Evolutionary conservation across 1,284 basidiomycete species (phyloP), one percentile per base, ranked within the genome.

Genomic region (Puccinia novopanici): DNA sequence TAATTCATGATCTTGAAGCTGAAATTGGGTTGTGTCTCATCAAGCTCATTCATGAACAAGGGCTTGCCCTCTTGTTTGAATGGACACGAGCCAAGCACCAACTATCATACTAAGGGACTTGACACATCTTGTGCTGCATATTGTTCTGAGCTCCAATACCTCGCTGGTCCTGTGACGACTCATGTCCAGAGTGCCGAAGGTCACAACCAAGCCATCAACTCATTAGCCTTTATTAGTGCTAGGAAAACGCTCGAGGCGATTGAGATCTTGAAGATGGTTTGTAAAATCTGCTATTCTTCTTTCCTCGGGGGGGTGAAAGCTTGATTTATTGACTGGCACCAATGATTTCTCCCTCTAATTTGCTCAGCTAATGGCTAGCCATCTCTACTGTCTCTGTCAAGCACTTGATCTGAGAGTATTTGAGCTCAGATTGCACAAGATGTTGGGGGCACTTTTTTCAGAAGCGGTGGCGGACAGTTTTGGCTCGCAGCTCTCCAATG

Each of bases 151-250:
- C 88, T 95, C 37, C 92, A 92, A 34, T 91, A 89, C 85, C 89
- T 94, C n/a, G 93, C 93, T 2, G 91, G 89, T 84, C 93, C 93
- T 0, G 92, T 95, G 0, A 91, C 91, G 9, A 93, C 93, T 4
- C 92, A 93, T 84, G 83, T 84, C 10, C 83, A 84, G 72, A 82
- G 82, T 22, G 82, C 82, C 24, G 82, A 83, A 76, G 82, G 82
- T 82, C 92, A 93, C 84, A 94, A 94, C 84, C 93, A 93, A 85
- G 91, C 92, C 59, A 88, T 94, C 84, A 93, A 93, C 75, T 93
- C 92, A 8, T 87, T 94, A 73, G 93, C 92, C 0, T 87, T 94
- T 81, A 90, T 93, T 79, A 92, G 92, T 42, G 91, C 90, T 27
- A 90, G 93, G 50, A 91, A 92, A 52, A 93, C 93, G 0, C 87